Conservation (phyloP, 768 basidiomycete genomes). For the Tylopilus felleus region DNA sequence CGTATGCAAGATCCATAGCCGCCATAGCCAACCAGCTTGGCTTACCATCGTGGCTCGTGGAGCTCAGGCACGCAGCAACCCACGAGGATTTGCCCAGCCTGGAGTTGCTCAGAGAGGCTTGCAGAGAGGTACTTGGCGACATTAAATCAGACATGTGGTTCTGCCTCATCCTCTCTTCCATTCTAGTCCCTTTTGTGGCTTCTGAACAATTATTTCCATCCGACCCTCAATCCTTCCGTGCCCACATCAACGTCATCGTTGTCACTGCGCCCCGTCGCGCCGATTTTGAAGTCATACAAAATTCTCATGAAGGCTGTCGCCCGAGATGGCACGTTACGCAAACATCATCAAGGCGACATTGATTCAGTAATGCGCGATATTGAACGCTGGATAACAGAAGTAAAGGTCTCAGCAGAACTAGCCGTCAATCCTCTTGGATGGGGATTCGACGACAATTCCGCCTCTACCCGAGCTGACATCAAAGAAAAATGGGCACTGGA, state of each 20-base stretch:
- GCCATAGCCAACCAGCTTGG: conserved; percentile 84
- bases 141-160: conserved; percentile 2
- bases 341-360: conserved; percentile 49
- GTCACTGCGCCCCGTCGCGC: conserved; percentile 54
- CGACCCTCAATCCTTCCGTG: conserved; percentile 58
- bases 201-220: conserved; percentile 78
- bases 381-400: conserved; percentile 79
- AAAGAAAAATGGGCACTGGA: conserved; percentile 70
- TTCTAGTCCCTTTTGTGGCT: conserved; percentile 79
- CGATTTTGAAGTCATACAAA: conserved; percentile 76
- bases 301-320: conserved; percentile 54
- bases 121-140: conserved; percentile 52
- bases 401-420: conserved; percentile 56
- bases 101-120: conserved; percentile 71
- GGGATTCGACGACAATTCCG: conserved; percentile 31
- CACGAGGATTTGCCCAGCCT: conserved; percentile 93
- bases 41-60: conserved; percentile 85
- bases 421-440: conserved; percentile 47
- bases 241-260: conserved; percentile 30
- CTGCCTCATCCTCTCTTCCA: conserved; percentile 5
- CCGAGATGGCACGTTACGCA: conserved; percentile 61
- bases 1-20: conserved; percentile 87
- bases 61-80: conserved; percentile 91
- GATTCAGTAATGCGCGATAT: conserved; percentile 52
- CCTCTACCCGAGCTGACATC: conserved; percentile 40